Evolutionary conservation across 2,329 filamentous ascomycete genomes (phyloP).

Genomic region (Gaeumannomyces tritici): DNA sequence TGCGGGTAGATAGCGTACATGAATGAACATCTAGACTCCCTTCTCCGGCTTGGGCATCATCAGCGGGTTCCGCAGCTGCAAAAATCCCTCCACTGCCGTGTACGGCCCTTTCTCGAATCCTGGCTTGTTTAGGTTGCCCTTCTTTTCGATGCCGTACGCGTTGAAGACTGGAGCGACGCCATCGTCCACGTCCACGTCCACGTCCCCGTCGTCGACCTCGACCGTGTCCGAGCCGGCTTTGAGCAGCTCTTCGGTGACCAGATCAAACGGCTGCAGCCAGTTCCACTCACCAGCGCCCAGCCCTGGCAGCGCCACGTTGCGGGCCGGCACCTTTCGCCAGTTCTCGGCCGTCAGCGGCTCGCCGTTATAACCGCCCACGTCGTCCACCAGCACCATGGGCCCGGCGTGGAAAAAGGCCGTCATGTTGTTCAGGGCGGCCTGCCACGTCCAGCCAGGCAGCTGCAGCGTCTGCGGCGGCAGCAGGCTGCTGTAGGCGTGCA

Average conservation of each 20-base stretch:
- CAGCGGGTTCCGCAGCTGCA: neutral
- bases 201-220: neutral
- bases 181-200: neutral
- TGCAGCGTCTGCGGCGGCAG: slow-evolving; percentile 18
- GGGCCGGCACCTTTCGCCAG: neutral
- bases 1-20: no score
- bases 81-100: neutral
- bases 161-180: neutral
- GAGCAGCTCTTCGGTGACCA: neutral
- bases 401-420: slow-evolving; percentile 30
- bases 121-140: neutral
- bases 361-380: slow-evolving; percentile 10
- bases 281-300: slow-evolving; percentile 14
- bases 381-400: slow-evolving; percentile 17
- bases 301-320: slow-evolving; percentile 9
- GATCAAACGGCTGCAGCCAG: slow-evolving; percentile 19
- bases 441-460: slow-evolving; percentile 26
- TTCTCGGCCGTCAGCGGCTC: slow-evolving; percentile 3
- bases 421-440: slow-evolving; percentile 25
- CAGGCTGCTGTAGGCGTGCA: slow-evolving; percentile 23
- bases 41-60: neutral
- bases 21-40: no score
- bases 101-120: neutral
- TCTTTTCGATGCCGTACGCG: neutral
- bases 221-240: neutral